Percentiles rank a stretch among this genome's conserved stretches.
These are phyloP conservation scores for Chrysoporthe puriensis DNA, from an alignment of 2,329 filamentous ascomycete genomes.

Conservation along the genomic window DNA sequence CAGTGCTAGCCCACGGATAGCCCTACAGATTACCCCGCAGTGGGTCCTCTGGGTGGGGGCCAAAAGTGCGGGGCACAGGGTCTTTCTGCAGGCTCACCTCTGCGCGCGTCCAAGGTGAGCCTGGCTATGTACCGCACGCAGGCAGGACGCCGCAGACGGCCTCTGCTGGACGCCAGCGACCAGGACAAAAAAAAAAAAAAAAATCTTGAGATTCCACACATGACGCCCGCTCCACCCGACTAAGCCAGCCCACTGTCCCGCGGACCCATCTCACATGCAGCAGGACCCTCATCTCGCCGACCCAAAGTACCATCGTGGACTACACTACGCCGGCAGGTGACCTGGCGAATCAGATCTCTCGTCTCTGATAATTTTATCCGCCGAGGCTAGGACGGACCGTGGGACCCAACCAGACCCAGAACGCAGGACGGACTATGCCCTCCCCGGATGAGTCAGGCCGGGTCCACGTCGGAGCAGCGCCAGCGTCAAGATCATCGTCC, in stretches of 20 bases:
- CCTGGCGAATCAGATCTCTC: slow-evolving; percentile 1
- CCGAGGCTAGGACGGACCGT: neutral
- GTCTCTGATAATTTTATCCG: neutral
- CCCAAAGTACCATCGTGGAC: slow-evolving; percentile 1
- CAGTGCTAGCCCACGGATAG: neutral
- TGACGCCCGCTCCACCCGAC: neutral
- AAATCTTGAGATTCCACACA: neutral
- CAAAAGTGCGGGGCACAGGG: slow-evolving; percentile 22
- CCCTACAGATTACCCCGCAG: slow-evolving; percentile 1
- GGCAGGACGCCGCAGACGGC: too few species aligned
- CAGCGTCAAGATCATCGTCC: neutral
- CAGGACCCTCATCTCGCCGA: neutral
- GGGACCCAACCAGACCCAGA: neutral
- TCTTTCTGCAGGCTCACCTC: neutral
- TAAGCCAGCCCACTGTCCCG: neutral
- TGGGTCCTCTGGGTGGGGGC: slow-evolving; percentile 15
- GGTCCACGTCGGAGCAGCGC: neutral
- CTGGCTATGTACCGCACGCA: too few species aligned
- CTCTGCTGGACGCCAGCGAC: neutral
- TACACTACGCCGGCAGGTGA: neutral
- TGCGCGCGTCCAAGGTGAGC: too few species aligned
- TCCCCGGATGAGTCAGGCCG: slow-evolving; percentile 25
- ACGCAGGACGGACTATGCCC: slow-evolving; percentile 20
- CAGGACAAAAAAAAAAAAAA: neutral
- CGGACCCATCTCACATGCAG: slow-evolving; percentile 2